phyloP scores from a whole-genome alignment of 176 grass and related monocot species.

The Paspalum notatum region DNA sequence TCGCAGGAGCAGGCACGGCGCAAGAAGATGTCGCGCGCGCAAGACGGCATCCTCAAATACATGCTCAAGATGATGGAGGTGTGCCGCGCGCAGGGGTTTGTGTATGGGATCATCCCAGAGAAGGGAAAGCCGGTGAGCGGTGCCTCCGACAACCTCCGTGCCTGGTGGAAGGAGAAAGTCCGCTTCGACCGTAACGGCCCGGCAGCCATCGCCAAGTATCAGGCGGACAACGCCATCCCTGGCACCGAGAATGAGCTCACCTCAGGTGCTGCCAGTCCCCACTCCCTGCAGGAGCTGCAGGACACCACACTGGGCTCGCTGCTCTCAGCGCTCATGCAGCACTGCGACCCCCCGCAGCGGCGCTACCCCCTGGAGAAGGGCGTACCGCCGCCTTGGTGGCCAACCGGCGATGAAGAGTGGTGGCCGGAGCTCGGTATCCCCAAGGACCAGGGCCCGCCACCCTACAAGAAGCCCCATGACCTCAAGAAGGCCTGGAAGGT shows the following conservation, averaged over 20 bases:
- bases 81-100: conserved; percentile 90
- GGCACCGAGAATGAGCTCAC: conserved; percentile 59
- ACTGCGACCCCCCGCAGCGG: conserved; percentile 94
- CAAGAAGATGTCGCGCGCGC: conserved; percentile 99
- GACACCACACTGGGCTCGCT: conserved; percentile 94
- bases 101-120: conserved; percentile 98
- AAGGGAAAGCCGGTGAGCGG: conserved; percentile 98
- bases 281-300: conserved; percentile 92
- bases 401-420: conserved; percentile 77
- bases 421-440: conserved; percentile 72
- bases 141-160: conserved; percentile 91
- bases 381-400: conserved; percentile 92
- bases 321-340: conserved; percentile 96
- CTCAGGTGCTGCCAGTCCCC: conserved; percentile 48
- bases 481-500: conserved; percentile 99
- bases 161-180: conserved; percentile 99
- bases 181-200: conserved; percentile 97
- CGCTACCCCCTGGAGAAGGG: conserved; percentile 95
- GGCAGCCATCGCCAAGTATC: conserved; percentile 92
- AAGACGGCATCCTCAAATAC: conserved; percentile 99
- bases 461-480: conserved; percentile 99
- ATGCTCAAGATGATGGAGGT: conserved; percentile 99
- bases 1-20: conserved; percentile 93
- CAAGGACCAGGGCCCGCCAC: conserved; percentile 78
- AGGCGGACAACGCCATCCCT: conserved; percentile 65